Base-by-base conservation (phyloP, 164 flowering plant genomes). In the Sextonia rubra region DNA sequence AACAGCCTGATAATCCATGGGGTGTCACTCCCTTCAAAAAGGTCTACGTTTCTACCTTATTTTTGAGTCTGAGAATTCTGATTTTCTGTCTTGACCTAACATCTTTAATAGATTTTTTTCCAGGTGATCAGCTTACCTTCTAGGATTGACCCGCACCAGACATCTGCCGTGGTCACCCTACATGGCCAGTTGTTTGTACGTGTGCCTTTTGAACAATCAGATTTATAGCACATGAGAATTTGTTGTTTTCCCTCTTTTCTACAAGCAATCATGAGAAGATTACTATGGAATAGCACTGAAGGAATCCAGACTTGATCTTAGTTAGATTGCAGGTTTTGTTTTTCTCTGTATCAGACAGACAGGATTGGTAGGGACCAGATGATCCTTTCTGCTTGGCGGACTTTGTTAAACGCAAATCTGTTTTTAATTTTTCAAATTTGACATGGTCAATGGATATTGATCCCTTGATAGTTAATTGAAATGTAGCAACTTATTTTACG, bases 151-250 rank as follows among this genome's bases (percentile, higher is more conserved):
- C 95, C 98, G 11, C 98, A 92, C 77, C 98, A 94, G 79, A 92
- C 97, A 44, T 94, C 97, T 17, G 98, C 98, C 47, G 97, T 94
- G 69, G 97, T 94, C 52, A 94, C 97, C 67, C 80, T 94, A 77
- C 93, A 94, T 74, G 98, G 98, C 15, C 97, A 92, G 83, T 78
- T 94, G 75, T 94, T 94, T 82, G 91, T 94, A 4, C 91, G 98
- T 26, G 97, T 88, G 60, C 98, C 97, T 66, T 91, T 91, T 60
- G 97, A 92, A 82, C 95, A 82, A 70, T 74, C 86, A 63, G 89
- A 88, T 72, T 70, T 79, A 61, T 79, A 73, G 77, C 44, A 70
- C 27, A 44, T 32, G 73, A 29, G 32, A 20, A 6, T 26, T 58
- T 15, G 44, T 17, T 27, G 17, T 26, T 9, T 27, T 26, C 44